Conservation (phyloP, 2,329 filamentous ascomycete genomes). For the Fusarium sp. region DNA sequence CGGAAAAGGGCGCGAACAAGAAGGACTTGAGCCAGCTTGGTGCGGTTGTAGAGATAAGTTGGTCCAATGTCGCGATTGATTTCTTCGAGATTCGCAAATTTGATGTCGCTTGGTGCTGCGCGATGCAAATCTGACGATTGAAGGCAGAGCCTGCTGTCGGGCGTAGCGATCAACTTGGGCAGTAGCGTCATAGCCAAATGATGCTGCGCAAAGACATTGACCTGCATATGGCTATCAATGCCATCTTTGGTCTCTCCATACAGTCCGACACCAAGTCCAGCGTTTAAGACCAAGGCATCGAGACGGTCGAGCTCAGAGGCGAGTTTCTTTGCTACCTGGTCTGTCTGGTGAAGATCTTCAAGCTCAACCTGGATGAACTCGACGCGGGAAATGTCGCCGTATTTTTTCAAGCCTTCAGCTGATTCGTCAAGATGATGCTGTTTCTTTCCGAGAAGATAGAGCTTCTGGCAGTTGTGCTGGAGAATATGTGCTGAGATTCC, state of each 20-base stretch:
- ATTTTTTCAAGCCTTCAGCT: constrained; percentile 1
- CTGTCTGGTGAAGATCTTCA: constrained; percentile 7
- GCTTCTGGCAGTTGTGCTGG: constrained; percentile 8
- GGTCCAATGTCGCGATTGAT: constrained; percentile 14
- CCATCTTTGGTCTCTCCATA: constrained; percentile 15
- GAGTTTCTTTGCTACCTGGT: constrained; percentile 1
- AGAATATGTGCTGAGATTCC: constrained; percentile 20
- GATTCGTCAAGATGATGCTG: constrained; percentile 17
- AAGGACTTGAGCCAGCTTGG: constrained; percentile 3
- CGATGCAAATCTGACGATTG: constrained; percentile 7
- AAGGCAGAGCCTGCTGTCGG: constrained; percentile 1
- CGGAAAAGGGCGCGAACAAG: background rate
- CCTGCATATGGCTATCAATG: constrained; percentile 19
- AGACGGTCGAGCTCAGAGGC: constrained; percentile 2
- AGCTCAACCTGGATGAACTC: constrained; percentile 10
- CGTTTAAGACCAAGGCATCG: constrained; percentile 4
- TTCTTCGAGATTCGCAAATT: background rate
- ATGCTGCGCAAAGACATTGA: constrained; percentile 19
- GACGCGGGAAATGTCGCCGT: background rate
- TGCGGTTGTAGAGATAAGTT: background rate
- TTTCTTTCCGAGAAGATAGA: constrained; percentile 10
- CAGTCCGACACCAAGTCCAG: constrained; percentile 2
- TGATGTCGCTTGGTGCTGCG: background rate
- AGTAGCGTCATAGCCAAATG: constrained; percentile 19
- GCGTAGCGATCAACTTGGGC: constrained; percentile 6